Evolutionary conservation across 441 rosid species (phyloP), one percentile per base, ranked within the genome.

Genomic region (Syzygium syzygioides): DNA sequence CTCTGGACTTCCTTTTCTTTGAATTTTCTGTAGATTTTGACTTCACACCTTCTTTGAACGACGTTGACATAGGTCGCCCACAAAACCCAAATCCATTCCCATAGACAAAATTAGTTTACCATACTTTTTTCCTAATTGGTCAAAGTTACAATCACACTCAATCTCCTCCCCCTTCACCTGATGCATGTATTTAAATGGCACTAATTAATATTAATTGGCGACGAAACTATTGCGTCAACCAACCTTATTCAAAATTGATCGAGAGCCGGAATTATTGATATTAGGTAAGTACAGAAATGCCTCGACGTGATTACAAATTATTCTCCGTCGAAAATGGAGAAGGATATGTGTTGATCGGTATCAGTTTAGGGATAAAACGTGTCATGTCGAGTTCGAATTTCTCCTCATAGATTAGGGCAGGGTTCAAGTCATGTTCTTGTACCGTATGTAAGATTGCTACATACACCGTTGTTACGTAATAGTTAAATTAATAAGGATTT

Each of bases 391-490:
- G 18, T 60, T 60, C 4, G 4, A 30, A 3, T 60, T 60, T 60
- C 66, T 60, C 32, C 32, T 28, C 2, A 60, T 5, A 28, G 4
- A 60, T 5, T 28, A 14, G 28, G 28, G 66, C 0, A 28, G 9
- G 0, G 17, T 28, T 60, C 32, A 9, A 60, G 18, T 1, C 2
- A 4, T 60, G 32, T 28, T 4, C 48, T 45, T 45, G 48, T 45
- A 2, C 9, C 7, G 48, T 45, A 45, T 45, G 48, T 7, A 45
- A 45, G 48, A 45, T 7, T 9, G 48, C 48, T 45, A 45, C 48
- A 45, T 1, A 9, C 48, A 28, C 20, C 71, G 0, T 1, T 7
- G 11, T 7, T 0, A 30, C 2, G 6, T 64, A 30, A n/a, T 45
- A 45, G 48, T 45, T 7, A 45, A 45, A 45, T 45, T 45, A n/a